Evolutionary conservation across 306 rosid genomes (phyloP), one percentile per base, ranked within the genome.

Genomic region (Vachellia collinsii): DNA sequence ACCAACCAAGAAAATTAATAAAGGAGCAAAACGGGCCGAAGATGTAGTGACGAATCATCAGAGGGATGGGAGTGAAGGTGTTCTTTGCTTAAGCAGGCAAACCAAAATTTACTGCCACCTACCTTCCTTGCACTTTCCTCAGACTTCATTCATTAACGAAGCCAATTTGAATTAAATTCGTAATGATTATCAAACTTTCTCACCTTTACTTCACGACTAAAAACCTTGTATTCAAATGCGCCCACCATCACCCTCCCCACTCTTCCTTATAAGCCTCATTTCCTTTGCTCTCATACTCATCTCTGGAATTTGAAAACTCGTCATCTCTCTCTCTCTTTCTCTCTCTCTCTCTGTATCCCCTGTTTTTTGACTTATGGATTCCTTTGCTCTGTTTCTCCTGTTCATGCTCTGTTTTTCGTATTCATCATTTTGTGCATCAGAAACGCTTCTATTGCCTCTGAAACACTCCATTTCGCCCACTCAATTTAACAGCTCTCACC

Each of bases 401-500:
- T 73, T 82, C 83, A 34, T 88, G 16, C 90, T 89, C 85, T 83
- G 87, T 70, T 77, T 89, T 14, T 65, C 83, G 0, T 63, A 19
- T 44, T 59, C 86, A 67, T 34, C 84, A 34, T 79, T 79, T 14
- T 64, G 38, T 0, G 37, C 54, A 0, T 86, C 91, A 13, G 75
- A 86, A 59, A 79, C 59, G 12, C 42, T 91, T 12, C 75, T 92
- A 0, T 44, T 94, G 1, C 92, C 97, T n/a, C 77, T 94, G 16
- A 85, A 91, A 37, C 91, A 94, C 83, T 80, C 93, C 19, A 72
- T 94, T 19, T 86, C 95, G 66, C 81, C 70, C 70, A 75, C 90
- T 79, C 92, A 90, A 53, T 90, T 90, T 87, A 91, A 87, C 84
- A 86, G 38, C 46, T 91, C 94, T 66, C 97, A 86, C 70, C 87